A percentile compares a stretch with the other conserved stretches of the same genome.
phyloP scores from a whole-genome alignment of 2,329 filamentous ascomycete species.

The Pseudogymnoascus sp. region DNA sequence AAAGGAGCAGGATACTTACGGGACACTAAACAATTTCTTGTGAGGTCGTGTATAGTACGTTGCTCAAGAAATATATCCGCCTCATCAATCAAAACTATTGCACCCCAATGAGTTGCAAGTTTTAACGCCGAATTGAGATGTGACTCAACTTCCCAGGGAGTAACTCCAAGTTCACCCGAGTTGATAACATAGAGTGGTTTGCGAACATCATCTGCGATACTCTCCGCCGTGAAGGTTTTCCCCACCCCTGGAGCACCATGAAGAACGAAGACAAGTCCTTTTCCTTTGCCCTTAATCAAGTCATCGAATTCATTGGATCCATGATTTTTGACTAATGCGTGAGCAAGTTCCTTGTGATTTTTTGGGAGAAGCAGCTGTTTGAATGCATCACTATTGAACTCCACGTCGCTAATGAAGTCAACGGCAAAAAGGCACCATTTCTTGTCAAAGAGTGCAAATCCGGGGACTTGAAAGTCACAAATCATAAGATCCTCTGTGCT shows the following conservation, averaged over 20 bases:
- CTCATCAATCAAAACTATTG: constrained; percentile 29
- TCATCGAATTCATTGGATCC: background rate
- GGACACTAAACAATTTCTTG: constrained; percentile 26
- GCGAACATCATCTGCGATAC: constrained; percentile 27
- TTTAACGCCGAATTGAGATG: constrained; percentile 15
- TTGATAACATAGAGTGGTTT: constrained; percentile 28
- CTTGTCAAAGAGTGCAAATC: constrained; percentile 15
- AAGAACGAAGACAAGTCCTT: background rate
- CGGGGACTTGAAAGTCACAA: constrained; percentile 12
- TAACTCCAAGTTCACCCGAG: constrained; percentile 21
- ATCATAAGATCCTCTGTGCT: constrained; percentile 12
- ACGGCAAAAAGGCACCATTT: constrained; percentile 14
- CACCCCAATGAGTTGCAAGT: constrained; percentile 21
- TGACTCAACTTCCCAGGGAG: background rate
- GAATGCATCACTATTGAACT: constrained; percentile 21
- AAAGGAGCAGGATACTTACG: constrained; percentile 24
- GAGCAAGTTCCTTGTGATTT: constrained; percentile 21
- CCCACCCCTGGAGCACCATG: background rate
- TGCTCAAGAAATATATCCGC: constrained; percentile 31
- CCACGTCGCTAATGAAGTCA: constrained; percentile 10
- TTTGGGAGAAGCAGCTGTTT: constrained; percentile 21
- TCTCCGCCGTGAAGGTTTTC: constrained; percentile 25
- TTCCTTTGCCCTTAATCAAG: background rate
- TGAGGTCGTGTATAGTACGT: constrained; percentile 22
- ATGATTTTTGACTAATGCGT: constrained; percentile 14